These are phyloP conservation scores for Globisporangium solare DNA, from an alignment of 352 stramenopile species.

Conservation along the genomic window DNA sequence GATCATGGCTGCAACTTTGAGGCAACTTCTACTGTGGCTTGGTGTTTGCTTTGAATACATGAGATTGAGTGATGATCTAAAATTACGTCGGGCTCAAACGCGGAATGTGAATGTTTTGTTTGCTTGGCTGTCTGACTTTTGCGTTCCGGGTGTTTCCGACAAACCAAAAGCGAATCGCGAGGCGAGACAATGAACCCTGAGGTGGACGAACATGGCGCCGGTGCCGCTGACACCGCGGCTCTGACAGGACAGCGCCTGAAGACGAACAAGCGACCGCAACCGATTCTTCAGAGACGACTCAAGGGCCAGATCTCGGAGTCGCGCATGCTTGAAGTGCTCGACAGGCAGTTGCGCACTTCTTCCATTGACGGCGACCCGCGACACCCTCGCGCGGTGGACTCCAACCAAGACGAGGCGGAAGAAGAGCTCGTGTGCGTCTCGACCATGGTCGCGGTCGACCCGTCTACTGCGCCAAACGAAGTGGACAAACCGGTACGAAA, in stretches of 20 bases:
- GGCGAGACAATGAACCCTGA: constrained; percentile 10
- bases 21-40: no score
- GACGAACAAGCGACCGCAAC: constrained; percentile 13
- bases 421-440: constrained; percentile 74
- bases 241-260: constrained; percentile 1
- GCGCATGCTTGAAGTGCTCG: constrained; percentile 61
- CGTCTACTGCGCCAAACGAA: constrained; percentile 8
- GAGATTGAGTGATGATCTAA: no score
- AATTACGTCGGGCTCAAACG: no score
- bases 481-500: constrained; percentile 27
- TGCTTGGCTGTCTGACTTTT: no score
- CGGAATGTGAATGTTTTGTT: no score
- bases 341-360: constrained; percentile 29
- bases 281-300: constrained; percentile 44
- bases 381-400: constrained; percentile 10
- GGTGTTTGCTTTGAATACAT: no score
- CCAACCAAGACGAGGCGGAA: constrained; percentile 29
- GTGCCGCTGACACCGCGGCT: background rate
- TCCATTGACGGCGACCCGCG: constrained; percentile 12
- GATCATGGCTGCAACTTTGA: no score
- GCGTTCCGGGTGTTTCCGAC: no score
- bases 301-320: constrained; percentile 64
- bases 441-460: constrained; percentile 53
- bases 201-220: constrained; percentile 4
- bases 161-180: no score